Evolutionary conservation across 148 eudicot genomes (phyloP).

Genomic region (Vaccinium corymbosum): DNA sequence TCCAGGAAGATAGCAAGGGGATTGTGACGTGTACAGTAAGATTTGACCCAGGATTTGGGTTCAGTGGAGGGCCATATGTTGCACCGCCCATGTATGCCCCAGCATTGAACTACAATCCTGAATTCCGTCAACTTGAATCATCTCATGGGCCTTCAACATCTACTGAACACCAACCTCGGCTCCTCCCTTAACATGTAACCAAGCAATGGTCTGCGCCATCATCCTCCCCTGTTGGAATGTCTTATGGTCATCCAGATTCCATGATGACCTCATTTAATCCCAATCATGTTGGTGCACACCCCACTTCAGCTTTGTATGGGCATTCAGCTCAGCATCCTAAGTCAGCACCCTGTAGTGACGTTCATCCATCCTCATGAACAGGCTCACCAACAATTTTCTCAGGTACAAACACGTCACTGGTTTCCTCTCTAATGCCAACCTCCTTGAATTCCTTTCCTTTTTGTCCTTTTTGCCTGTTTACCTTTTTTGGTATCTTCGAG

Average conservation of each 20-base stretch:
- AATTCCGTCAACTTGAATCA: conserved; percentile 86
- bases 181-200: conserved; percentile 61
- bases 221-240: conserved; percentile 57
- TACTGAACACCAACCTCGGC: conserved; percentile 59
- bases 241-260: conserved; percentile 71
- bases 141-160: conserved; percentile 62
- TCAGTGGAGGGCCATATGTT: conserved; percentile 61
- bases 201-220: conserved; percentile 55
- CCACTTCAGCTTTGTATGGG: conserved; percentile 35
- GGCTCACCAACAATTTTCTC: conserved; percentile 59
- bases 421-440: background rate
- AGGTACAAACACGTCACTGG: conserved; percentile 38
- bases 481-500: background rate
- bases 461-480: background rate
- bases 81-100: conserved; percentile 92
- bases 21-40: conserved; percentile 20
- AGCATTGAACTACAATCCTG: conserved; percentile 81
- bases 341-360: conserved; percentile 69
- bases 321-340: conserved; percentile 71
- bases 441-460: background rate
- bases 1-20: too few species aligned
- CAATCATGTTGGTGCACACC: conserved; percentile 44
- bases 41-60: conserved; percentile 99
- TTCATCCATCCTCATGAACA: conserved; percentile 84
- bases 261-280: conserved; percentile 57